Base-by-base conservation (phyloP, 1,284 basidiomycete genomes). In the Cutaneotrichosporon spelunceum region DNA sequence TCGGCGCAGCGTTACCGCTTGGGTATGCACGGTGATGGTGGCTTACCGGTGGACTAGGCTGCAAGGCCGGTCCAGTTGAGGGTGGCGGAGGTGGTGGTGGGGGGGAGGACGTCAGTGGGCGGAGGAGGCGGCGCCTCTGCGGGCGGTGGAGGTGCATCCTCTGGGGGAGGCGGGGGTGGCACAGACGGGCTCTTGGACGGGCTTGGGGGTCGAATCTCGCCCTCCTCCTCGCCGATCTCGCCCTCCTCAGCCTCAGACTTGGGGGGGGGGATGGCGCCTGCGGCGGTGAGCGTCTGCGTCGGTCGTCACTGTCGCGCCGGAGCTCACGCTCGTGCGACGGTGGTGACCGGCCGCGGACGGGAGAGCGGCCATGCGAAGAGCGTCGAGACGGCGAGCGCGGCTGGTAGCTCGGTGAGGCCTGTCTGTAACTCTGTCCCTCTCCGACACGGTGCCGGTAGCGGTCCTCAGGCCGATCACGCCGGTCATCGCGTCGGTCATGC, bases 1-100 rank as follows among this genome's bases (percentile, higher is more conserved):
- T 70, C 64, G 59, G 79, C 64, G 62, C 76, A 65, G 61, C 79
- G 69, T 71, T 80, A 71, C 68, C 71, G 66, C 63, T 74, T 70
- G 34, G 39, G 9, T 71, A 69, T 14, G 4, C 57, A 45, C 19
- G 58, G 62, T n/a, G 48, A 19, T 30, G 48, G 8, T 30, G 48
- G 8, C 26, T 27, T 27, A 14, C 21, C 48, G 8, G 13, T 30
- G 48, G 39, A 19, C 39, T 42, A 6, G 39, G 11, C 19, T 16
- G 39, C 16, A 42, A 42, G 7, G 19, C 39, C 13, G 36, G 14
- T 19, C 19, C 39, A 9, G 30, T 9, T 33, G 30, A 11, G 39
- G 39, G 26, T 21, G 48, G 64, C 11, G 65, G 66, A 19, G 68
- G 65, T 75, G 59, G 63, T 5, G 21, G 66, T 62, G 13, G 61